Conservation (phyloP, 129 eudicot species). For the Dittrichia graveolens region DNA sequence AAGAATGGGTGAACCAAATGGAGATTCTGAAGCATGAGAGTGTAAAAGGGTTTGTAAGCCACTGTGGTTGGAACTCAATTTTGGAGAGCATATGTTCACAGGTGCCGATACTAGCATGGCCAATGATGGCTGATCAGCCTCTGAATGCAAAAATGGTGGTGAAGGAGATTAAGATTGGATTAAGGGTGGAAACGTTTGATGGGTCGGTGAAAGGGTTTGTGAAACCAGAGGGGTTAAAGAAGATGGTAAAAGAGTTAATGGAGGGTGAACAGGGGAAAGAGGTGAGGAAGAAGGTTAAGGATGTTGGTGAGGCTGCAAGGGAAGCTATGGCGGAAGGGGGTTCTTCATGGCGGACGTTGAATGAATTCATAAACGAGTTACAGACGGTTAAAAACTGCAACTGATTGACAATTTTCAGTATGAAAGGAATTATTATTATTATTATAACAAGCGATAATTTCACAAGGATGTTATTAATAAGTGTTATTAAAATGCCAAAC, state of each 20-base stretch:
- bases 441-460: no score
- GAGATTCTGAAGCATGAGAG: constrained; percentile 52
- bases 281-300: constrained; percentile 49
- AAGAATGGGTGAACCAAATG: constrained; percentile 66
- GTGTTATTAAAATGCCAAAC: background rate
- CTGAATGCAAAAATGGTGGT: constrained; percentile 67
- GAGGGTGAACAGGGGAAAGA: constrained; percentile 55
- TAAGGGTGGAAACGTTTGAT: constrained; percentile 52
- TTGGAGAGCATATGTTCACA: constrained; percentile 69
- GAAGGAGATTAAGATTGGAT: constrained; percentile 69
- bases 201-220: constrained; percentile 63
- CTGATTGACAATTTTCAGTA: no score
- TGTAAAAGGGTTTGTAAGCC: constrained; percentile 68
- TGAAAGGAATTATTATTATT: no score
- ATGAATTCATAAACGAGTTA: constrained; percentile 49
- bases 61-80: constrained; percentile 84
- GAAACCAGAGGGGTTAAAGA: constrained; percentile 44
- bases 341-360: constrained; percentile 57
- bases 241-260: constrained; percentile 59
- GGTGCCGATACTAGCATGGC: constrained; percentile 85
- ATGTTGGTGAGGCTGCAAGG: constrained; percentile 49
- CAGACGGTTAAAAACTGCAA: background rate
- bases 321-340: constrained; percentile 60
- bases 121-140: constrained; percentile 78
- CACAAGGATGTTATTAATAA: no score